These are phyloP conservation scores for Mycena amicta DNA, from an alignment of 768 basidiomycete genomes.

Conservation along the genomic window DNA sequence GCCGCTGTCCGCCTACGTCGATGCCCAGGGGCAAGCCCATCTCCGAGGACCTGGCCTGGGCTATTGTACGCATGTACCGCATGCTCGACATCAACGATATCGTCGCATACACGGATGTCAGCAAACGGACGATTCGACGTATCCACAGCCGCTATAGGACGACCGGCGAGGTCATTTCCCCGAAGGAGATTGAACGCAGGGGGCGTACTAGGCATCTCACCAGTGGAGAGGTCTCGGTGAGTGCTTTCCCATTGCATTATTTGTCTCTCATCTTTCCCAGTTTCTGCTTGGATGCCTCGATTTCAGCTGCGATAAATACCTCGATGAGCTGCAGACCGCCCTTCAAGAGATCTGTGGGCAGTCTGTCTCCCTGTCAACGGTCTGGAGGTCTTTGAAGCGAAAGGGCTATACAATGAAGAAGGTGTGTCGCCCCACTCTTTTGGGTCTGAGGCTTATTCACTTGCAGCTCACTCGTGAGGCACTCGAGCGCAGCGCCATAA, in stretches of 20 bases:
- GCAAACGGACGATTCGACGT: no score
- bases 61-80: no score
- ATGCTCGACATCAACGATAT: no score
- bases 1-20: no score
- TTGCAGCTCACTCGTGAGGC: slow-evolving; percentile 20
- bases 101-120: no score
- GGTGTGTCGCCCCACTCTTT: no score
- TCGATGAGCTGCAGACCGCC: slow-evolving; percentile 30
- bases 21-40: no score
- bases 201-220: not conserved
- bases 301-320: slow-evolving; percentile 28
- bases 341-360: slow-evolving; percentile 23
- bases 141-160: not conserved
- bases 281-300: slow-evolving; percentile 13
- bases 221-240: not conserved
- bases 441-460: no score
- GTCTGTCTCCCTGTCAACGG: slow-evolving; percentile 25
- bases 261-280: not conserved
- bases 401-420: slow-evolving; percentile 30
- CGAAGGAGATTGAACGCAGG: not conserved
- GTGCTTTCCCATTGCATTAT: no score
- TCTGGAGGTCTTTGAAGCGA: slow-evolving; percentile 26
- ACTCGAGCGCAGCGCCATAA: slow-evolving; percentile 23
- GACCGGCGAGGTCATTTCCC: not conserved
- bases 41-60: no score